A percentile compares a stretch with the other conserved stretches of the same genome.
Conservation (phyloP, 208 protist genomes). For the Leptomonas seymouri region DNA sequence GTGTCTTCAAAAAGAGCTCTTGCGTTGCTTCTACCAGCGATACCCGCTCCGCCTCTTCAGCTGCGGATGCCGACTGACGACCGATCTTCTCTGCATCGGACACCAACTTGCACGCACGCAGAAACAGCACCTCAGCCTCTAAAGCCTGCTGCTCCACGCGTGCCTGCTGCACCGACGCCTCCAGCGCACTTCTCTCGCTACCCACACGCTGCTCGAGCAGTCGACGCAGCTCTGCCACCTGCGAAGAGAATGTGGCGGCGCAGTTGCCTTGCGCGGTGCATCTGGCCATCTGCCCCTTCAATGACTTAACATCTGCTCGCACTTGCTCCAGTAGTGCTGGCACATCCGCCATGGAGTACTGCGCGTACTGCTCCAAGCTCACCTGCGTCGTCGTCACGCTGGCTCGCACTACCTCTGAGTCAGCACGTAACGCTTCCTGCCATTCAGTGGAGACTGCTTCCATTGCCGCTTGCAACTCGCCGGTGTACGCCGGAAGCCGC, state of each 20-base stretch:
- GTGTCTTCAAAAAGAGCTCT: neutral
- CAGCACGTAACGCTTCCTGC: conserved; percentile 3
- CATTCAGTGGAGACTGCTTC: conserved; percentile 7
- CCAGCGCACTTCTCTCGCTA: conserved; percentile 1
- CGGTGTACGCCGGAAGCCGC: conserved; percentile 4
- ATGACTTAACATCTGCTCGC: conserved; percentile 12
- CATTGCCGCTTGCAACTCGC: conserved; percentile 12
- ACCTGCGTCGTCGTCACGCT: conserved; percentile 19
- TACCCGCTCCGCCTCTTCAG: conserved; percentile 7
- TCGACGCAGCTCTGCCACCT: conserved; percentile 5
- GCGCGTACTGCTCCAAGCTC: conserved; percentile 59
- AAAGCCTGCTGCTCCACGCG: conserved; percentile 1
- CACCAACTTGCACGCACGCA: conserved; percentile 5
- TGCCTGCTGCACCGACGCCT: conserved; percentile 4
- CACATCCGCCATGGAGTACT: conserved; percentile 46
- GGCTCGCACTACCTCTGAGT: neutral
- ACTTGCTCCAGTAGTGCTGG: conserved; percentile 42
- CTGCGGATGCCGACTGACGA: neutral
- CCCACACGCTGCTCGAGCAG: conserved; percentile 1
- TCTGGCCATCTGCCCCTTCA: conserved; percentile 25
- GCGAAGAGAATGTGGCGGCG: conserved; percentile 6
- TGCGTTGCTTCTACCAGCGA: conserved; percentile 2
- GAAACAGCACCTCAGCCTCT: conserved; percentile 13
- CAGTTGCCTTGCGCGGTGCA: conserved; percentile 4
- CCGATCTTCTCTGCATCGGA: neutral